Percentiles rank a stretch among this genome's conserved stretches.
These are phyloP conservation scores for Solanum clarkiae DNA, from an alignment of 257 asterid genomes.

Conservation along the genomic window DNA sequence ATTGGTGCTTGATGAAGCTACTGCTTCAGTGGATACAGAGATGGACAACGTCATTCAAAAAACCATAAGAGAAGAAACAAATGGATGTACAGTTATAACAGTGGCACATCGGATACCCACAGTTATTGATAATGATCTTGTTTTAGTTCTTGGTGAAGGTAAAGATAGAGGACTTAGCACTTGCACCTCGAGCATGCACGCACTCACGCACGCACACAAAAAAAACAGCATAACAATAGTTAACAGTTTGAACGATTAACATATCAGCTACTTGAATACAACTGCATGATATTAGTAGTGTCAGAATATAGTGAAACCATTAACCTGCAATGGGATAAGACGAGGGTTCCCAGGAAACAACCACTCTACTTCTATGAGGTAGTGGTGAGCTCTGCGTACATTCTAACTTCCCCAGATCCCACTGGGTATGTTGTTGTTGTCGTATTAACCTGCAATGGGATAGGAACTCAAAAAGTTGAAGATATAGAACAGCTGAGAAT, in stretches of 20 bases:
- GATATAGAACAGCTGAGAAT: background rate
- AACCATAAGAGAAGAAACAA: constrained; percentile 63
- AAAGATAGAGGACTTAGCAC: background rate
- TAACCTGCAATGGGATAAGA: background rate
- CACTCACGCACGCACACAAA: background rate
- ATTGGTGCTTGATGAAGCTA: constrained; percentile 69
- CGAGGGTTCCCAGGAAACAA: too few species aligned
- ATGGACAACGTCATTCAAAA: constrained; percentile 64
- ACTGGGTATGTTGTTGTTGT: too few species aligned
- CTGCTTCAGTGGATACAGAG: constrained; percentile 67
- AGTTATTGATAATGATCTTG: constrained; percentile 68
- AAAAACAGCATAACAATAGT: background rate
- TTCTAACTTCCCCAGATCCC: too few species aligned
- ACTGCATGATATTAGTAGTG: background rate
- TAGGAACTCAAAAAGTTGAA: background rate
- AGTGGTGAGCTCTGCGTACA: too few species aligned
- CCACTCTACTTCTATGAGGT: too few species aligned
- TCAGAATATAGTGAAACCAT: background rate
- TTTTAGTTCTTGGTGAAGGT: constrained; percentile 79
- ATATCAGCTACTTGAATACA: background rate
- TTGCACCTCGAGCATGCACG: too few species aligned
- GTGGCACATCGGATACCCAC: constrained; percentile 89
- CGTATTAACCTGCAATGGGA: too few species aligned
- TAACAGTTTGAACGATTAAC: background rate
- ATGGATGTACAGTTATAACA: constrained; percentile 58